Evolutionary conservation across 208 protist genomes (phyloP), one percentile per base, ranked within the genome.

Genomic region (Crithidia brevicula): DNA sequence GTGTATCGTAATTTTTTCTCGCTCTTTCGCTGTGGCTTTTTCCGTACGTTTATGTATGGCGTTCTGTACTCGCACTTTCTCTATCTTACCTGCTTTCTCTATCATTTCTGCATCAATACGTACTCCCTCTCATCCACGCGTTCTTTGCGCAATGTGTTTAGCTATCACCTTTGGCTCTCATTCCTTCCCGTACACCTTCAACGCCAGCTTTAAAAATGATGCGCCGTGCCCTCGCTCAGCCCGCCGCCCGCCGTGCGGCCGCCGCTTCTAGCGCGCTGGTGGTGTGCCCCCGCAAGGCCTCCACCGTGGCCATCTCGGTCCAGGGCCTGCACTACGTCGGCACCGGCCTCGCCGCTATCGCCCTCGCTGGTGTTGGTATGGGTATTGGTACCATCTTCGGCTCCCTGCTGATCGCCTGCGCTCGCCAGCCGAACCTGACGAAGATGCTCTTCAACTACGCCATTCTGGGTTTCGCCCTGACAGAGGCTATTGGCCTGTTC

Each of bases 401-500:
- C 61, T 82, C 77, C 70, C 81, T 95, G 23, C 77, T 97, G 15
- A 74, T 97, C 27, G 88, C 86, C 65, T 94, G 88, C 78, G 89
- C 92, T 34, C 92, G 92, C 52, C 89, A 97, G 83, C 92, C 92
- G 22, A 95, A 95, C 78, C 69, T 97, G 58, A 91, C 88, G 74
- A 93, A 93, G 83, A 93, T 93, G 89, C 81, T 97, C 25, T 95
- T 97, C 76, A 95, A 95, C 88, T 97, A 97, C 80, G 89, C 89
- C 69, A 95, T 97, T 93, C 86, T 97, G 3, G 92, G 92, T 42
- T 97, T 97, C 72, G 92, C 92, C 56, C 81, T 97, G 74, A 95
- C 92, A 46, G 92, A 97, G 79, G 92, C 92, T 74, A 95, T 97
- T 67, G 92, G 89, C 57, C 84, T 97, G 71, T 97, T 97, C 74